Evolutionary conservation across 495 filamentous ascomycete genomes (phyloP), one percentile per base, ranked within the genome.

Genomic region (Aspergillus panamensis): DNA sequence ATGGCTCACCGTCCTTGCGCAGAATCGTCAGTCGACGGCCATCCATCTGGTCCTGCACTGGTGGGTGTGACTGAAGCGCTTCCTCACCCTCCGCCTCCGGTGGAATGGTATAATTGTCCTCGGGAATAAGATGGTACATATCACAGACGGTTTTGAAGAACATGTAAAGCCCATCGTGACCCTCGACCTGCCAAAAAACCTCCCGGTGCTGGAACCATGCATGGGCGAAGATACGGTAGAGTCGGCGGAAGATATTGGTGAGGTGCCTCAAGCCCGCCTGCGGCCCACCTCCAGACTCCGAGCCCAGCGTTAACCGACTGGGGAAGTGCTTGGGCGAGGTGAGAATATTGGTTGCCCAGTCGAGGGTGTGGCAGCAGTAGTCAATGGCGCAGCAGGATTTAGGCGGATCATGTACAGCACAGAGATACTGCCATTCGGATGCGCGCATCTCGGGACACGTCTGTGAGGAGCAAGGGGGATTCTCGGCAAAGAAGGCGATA

Each of bases 361-460:
- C 94, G 42, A 98, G 85, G 0, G 94, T 98, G 69, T 98, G 94
- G 70, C 91, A 96, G 80, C 91, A 97, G 72, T 98, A 98, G 71
- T 98, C 94, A 66, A 98, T 96, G 3, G 94, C 94, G 70, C 92
- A 96, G 78, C 94, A 98, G 59, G 83, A 83, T 73, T 97, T 96
- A 25, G 94, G 94, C 20, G 89, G 84, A 57, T 97, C 93, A 70
- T 97, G 95, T 0, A 97, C 95, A 39, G 94, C 94, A 77, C 94
- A 98, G 60, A 98, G 85, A 66, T 97, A 98, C 72, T 98, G 94
- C 94, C 94, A 98, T 76, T 98, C 94, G 48, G 86, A 89, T 3
- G 95, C 94, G 61, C 95, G 92, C 94, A 98, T 98, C 72, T 98
- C 95, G 31, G 92, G 90, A 67, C 94, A 98, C 4, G 95, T 96